A percentile compares a stretch with the other conserved stretches of the same genome.
These are phyloP conservation scores for Xenoacremonium recifei DNA, from an alignment of 2,329 filamentous ascomycete species.

Conservation along the genomic window DNA sequence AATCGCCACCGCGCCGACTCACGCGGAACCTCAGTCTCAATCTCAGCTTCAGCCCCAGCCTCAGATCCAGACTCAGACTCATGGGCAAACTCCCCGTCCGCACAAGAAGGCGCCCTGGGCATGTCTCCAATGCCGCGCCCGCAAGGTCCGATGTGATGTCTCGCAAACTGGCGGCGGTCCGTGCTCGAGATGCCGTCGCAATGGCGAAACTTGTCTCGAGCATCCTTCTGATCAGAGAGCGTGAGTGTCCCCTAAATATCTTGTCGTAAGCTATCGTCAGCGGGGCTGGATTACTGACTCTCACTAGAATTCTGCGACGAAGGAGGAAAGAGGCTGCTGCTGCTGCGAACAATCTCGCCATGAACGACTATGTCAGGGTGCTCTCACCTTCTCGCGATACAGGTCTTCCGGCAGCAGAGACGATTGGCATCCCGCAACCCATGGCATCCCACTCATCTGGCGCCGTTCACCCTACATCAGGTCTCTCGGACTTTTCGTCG, in stretches of 20 bases:
- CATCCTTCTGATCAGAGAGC: neutral
- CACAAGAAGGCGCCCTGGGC: neutral
- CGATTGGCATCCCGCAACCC: too few species aligned
- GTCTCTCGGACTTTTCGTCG: neutral
- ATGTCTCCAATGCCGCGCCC: neutral
- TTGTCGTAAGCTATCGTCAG: neutral
- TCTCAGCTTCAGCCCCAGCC: too few species aligned
- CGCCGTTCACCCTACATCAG: too few species aligned
- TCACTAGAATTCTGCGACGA: neutral
- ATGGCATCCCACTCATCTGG: too few species aligned
- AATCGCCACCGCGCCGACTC: too few species aligned
- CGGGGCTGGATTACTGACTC: neutral
- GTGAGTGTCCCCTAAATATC: too few species aligned
- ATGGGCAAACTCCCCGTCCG: neutral
- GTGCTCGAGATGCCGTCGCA: neutral
- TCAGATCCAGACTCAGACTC: too few species aligned
- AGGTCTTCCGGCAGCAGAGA: too few species aligned
- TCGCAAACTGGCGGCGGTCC: neutral
- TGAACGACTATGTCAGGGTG: neutral
- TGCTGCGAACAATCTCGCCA: neutral
- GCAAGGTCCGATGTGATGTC: neutral
- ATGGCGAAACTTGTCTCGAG: neutral
- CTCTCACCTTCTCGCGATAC: too few species aligned
- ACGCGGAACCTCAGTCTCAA: too few species aligned
- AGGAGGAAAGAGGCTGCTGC: neutral